phyloP scores from a whole-genome alignment of 73 alveolate genomes.

The Paraurostyla sp. region DNA sequence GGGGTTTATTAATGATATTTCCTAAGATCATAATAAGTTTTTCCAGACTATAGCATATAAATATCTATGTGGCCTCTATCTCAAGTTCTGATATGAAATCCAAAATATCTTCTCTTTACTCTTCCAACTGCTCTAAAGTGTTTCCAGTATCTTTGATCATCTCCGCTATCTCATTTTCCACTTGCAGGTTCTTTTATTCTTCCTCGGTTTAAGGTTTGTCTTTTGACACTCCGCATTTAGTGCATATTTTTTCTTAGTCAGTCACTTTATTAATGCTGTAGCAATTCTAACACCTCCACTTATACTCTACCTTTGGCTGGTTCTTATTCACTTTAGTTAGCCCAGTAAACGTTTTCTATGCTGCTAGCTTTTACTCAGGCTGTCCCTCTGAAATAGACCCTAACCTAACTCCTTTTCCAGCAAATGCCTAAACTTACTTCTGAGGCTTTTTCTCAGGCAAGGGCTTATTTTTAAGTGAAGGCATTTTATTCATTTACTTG shows the following conservation, averaged over 20 bases:
- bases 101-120: constrained; percentile 56
- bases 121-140: constrained; percentile 61
- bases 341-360: constrained; percentile 60
- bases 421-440: constrained; percentile 42
- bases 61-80: constrained; percentile 23
- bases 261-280: constrained; percentile 41
- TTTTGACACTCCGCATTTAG: constrained; percentile 44
- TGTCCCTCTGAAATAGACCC: constrained; percentile 44
- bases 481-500: constrained; percentile 3
- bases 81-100: constrained; percentile 59
- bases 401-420: constrained; percentile 61
- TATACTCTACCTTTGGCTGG: constrained; percentile 18
- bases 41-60: constrained; percentile 57
- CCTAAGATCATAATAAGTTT: constrained; percentile 41
- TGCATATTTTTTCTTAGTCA: constrained; percentile 18
- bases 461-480: constrained; percentile 27
- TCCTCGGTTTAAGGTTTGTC: constrained; percentile 31
- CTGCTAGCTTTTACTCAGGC: constrained; percentile 42
- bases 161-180: constrained; percentile 21
- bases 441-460: constrained; percentile 31
- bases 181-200: background rate
- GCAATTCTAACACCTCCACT: constrained; percentile 67
- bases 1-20: constrained; percentile 63
- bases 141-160: constrained; percentile 28
- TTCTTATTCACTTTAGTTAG: constrained; percentile 1